Evolutionary conservation across 345 rosid species (phyloP), one percentile per base, ranked within the genome.

Genomic region (Psidium guajava): DNA sequence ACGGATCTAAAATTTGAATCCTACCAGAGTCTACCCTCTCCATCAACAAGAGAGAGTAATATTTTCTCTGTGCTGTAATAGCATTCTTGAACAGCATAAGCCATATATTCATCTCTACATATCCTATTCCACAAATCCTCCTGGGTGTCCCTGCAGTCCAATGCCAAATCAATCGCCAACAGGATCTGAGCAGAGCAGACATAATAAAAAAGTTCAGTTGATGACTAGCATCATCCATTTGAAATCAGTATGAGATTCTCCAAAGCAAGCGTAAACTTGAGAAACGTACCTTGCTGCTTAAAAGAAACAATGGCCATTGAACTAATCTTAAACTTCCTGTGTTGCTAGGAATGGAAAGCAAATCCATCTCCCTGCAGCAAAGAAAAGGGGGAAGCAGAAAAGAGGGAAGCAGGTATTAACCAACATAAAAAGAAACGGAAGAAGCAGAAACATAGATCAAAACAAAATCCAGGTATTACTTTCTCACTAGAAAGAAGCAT

Each of bases 221-320:
- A 82, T 27, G 83, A 69, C 47, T 36, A 36, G 80, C 25, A 69
- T 36, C 80, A 69, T 69, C 80, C 80, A 69, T 9, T 2, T 1
- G 12, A 36, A 18, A 69, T 69, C 80, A 69, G 47, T 4, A 69
- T 18, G 77, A 6, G 24, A 69, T 69, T 69, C 77, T 69, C 24
- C 24, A 1, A 36, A 69, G 77, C 77, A 32, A 69, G 80, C 42
- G 3, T 20, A 18, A 36, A 36, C 80, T 36, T 69, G 77, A 69
- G 80, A 69, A 69, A 69, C 2, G 42, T 74, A 97, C 99, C 98
- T 97, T 97, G 88, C 98, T 97, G 90, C 99, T 96, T 55, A 97
- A 92, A 88, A 97, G 98, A 92, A 97, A 97, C 93, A 97, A 90
- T 85, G 99, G 99, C 99, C 99, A 97, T 86, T 97, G 99, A 80